Conservation (phyloP, 257 asterid genomes). For the Primulina huaijiensis region DNA sequence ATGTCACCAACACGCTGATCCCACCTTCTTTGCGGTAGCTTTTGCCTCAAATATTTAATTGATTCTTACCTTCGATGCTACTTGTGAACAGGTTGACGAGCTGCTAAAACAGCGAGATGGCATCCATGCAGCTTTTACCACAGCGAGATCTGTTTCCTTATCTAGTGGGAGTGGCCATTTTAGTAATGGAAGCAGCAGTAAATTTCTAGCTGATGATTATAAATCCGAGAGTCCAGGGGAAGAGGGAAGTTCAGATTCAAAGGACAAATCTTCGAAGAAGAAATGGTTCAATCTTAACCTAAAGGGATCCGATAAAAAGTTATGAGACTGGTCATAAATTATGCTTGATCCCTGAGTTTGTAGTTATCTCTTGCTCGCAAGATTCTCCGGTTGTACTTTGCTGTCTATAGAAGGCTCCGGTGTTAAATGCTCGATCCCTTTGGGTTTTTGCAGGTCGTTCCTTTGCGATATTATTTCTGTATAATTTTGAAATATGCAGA, state of each 20-base stretch:
- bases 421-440: constrained; percentile 28
- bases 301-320: constrained; percentile 73
- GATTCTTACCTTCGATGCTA: constrained; percentile 11
- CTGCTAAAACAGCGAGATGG: constrained; percentile 85
- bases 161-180: constrained; percentile 65
- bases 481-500: constrained; percentile 34
- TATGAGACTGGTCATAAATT: constrained; percentile 14
- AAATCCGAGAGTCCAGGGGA: constrained; percentile 74
- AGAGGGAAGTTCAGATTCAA: constrained; percentile 87
- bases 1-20: constrained; percentile 1
- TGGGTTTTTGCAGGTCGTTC: constrained; percentile 12
- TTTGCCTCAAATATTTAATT: constrained; percentile 3
- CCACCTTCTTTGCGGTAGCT: constrained; percentile 7
- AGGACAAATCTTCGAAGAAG: constrained; percentile 75
- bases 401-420: constrained; percentile 28
- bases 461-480: constrained; percentile 30
- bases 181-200: constrained; percentile 86
- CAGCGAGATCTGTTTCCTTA: constrained; percentile 47
- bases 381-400: constrained; percentile 23
- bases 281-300: constrained; percentile 87
- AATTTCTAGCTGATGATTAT: constrained; percentile 51
- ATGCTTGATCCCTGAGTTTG: constrained; percentile 25
- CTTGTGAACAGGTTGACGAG: constrained; percentile 74
- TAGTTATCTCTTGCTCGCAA: constrained; percentile 25
- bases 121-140: constrained; percentile 81